Evolutionary conservation across 2,329 filamentous ascomycete species (phyloP), one percentile per base, ranked within the genome.

Genomic region (Fusarium nisikadoi): DNA sequence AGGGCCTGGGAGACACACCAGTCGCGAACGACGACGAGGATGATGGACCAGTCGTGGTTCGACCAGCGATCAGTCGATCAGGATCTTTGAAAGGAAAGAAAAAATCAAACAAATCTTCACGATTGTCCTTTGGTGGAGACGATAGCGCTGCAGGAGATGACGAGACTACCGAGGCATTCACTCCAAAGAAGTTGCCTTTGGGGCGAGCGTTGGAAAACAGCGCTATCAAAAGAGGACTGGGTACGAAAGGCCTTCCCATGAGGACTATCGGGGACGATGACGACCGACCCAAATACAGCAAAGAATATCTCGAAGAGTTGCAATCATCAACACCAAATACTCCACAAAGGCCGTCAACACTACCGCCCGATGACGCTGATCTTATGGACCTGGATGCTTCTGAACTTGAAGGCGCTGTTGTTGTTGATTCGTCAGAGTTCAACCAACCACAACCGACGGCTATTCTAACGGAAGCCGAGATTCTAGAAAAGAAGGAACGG

Each of bases 401-500:
- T 0, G 90, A 92, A 72, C 83, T 91, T 0, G 89, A 91, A 41
- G 90, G 89, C 5, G 90, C 90, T 23, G 79, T 90, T 60, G 87
- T 95, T 25, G 91, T 94, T 31, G 84, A 90, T 16, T 87, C 60
- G 71, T 80, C 42, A 71, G 79, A 76, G 75, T 75, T 38, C 65
- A 53, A 72, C 47, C 73, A 56, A 80, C 83, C 36, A 76, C 77
- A 73, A 8, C 75, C 69, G 27, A 85, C 86, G 5, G 71, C 85
- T 10, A 94, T 98, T 71, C 90, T 95, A 6, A 94, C 92, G 4
- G 92, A 95, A 68, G 89, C 92, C 5, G 93, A 98, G 78, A 97
- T 98, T 55, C 89, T 88, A 33, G 95, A 97, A 82, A 97, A 95
- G 84, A 98, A 98, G 81, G 93, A 94, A 67, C 90, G 96, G 4